These are phyloP conservation scores for Ceratocystis colombiana DNA, from an alignment of 2,329 filamentous ascomycete genomes.

Conservation along the genomic window DNA sequence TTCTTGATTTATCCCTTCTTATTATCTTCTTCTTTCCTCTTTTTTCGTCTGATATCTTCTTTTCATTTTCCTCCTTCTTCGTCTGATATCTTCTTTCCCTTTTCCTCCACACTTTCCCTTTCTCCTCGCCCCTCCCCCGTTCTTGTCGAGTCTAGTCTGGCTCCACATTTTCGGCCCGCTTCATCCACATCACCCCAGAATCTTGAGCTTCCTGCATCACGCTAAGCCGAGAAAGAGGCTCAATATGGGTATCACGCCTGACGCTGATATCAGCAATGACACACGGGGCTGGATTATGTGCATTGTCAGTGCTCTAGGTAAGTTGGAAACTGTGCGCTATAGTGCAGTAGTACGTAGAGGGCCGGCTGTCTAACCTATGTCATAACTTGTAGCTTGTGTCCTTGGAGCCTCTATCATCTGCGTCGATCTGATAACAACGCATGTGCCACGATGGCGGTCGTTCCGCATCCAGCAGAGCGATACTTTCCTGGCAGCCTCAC, in stretches of 20 bases:
- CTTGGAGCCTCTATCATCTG: constrained; percentile 77
- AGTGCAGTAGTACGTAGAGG: too few relatives aligned
- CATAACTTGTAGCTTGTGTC: constrained; percentile 45
- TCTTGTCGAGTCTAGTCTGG: neutral
- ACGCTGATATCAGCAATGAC: constrained; percentile 56
- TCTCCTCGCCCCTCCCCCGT: neutral
- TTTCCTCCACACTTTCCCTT: neutral
- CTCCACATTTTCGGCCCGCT: neutral
- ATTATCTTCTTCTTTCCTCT: neutral
- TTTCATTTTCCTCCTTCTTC: neutral
- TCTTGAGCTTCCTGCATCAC: neutral
- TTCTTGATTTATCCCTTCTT: neutral
- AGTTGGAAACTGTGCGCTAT: constrained; percentile 29
- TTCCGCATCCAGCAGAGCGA: constrained; percentile 88
- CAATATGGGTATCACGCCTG: neutral
- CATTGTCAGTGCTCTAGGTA: constrained; percentile 65
- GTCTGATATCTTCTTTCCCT: neutral
- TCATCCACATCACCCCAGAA: neutral
- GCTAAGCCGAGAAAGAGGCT: neutral
- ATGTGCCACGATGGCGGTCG: constrained; percentile 59
- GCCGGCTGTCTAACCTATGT: neutral
- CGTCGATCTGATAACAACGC: constrained; percentile 65
- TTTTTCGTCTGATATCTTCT: neutral
- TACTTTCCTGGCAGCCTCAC: constrained; percentile 71
- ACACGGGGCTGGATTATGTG: constrained; percentile 89